Percentiles rank a stretch among this genome's conserved stretches.
These are phyloP conservation scores for Aspergillus glaucus DNA, from an alignment of 2,329 filamentous ascomycete genomes.

Conservation along the genomic window DNA sequence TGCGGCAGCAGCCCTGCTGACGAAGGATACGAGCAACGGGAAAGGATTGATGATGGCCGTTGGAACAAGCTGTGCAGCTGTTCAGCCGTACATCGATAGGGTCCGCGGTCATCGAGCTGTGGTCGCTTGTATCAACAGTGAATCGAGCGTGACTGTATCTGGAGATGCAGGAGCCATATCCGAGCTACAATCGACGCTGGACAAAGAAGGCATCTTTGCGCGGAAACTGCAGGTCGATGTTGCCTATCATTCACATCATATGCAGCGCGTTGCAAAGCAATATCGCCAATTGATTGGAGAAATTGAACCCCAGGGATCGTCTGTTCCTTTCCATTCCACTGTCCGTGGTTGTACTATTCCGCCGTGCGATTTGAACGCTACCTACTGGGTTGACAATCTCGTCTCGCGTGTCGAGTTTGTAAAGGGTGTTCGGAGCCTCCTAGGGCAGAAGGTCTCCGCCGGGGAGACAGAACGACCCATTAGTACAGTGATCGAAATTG, in stretches of 20 bases:
- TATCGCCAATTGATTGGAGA: constrained; percentile 13
- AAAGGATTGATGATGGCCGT: constrained; percentile 25
- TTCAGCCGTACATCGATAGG: not conserved
- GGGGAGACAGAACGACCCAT: constrained; percentile 10
- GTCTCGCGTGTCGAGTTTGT: constrained; percentile 19
- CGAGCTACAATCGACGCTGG: not conserved
- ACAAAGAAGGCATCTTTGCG: constrained; percentile 3
- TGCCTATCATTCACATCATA: constrained; percentile 41
- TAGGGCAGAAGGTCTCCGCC: constrained; percentile 8
- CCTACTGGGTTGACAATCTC: constrained; percentile 23
- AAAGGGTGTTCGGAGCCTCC: constrained; percentile 1
- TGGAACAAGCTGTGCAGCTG: constrained; percentile 11
- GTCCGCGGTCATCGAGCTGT: not conserved
- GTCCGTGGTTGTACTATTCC: constrained; percentile 11
- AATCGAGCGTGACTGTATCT: constrained; percentile 3
- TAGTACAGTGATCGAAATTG: constrained; percentile 24
- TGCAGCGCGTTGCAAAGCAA: constrained; percentile 18
- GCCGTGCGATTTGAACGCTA: constrained; percentile 14
- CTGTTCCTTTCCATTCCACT: constrained; percentile 14
- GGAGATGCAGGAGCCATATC: constrained; percentile 5
- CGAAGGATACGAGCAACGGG: constrained; percentile 8
- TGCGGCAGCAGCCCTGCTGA: not conserved
- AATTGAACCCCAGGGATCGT: constrained; percentile 9
- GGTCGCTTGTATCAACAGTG: constrained; percentile 5
- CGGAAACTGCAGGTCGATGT: constrained; percentile 25